Base-by-base conservation (phyloP, 441 rosid species). In the Erysimum pusillum region DNA sequence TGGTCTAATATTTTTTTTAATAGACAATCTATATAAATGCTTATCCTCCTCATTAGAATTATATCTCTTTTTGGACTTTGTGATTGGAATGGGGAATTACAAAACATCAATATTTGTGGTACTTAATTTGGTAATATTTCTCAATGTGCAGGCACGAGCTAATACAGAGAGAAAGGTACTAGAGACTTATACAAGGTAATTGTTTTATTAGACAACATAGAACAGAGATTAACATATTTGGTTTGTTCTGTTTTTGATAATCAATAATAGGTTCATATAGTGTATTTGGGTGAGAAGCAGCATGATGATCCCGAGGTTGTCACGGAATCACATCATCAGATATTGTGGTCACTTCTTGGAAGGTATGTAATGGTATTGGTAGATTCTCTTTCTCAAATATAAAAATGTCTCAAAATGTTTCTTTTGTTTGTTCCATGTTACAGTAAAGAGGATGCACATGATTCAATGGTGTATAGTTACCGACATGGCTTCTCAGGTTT, bases 401-500 rank as follows among this genome's bases (percentile, higher is more conserved):
- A 0, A 14, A 2, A 28, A 69, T 15, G 17, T 38, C 54, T 46
- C 62, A 28, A 31, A 14, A 1, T 13, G 38, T 54, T 65, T 62
- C 14, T 51, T 59, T 4, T 9, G 9, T 48, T 42, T 35, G 18
- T 11, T 54, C 22, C 0, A n/a, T 38, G 7, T 51, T 10, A 51
- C 14, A 90, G 92, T 75, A 76, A 83, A 66, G 86, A 86, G 65
- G 90, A 84, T 35, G 90, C 86, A 25, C 78, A 75, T 71, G 66
- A 67, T 53, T 90, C 93, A 9, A 74, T 88, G 76, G 79, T 90
- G 17, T 76, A 88, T 61, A 88, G 90, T 79, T 84, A 84, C 39
- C 82, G 81, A 74, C 89, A 87, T 77, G 93, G 93, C 45, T 88
- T 90, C 76, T 88, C 87, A 12, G 87, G 93, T 25, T 87, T 87